Conservation (phyloP, 352 stramenopile species). For the Saprolegnia parasitica region DNA sequence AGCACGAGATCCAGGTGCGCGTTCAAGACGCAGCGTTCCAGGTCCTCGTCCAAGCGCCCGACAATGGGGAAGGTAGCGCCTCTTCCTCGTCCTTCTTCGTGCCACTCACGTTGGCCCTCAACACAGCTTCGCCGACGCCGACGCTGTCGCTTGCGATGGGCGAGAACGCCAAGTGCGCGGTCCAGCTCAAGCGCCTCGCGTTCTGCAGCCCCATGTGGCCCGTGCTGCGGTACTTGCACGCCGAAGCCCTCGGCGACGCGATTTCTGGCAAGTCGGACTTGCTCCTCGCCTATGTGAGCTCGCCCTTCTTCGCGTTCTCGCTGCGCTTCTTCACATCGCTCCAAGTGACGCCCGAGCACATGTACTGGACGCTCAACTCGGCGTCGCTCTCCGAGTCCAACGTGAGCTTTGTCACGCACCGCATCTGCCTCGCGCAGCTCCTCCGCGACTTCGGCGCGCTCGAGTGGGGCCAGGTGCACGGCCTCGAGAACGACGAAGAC, state of each 20-base stretch:
- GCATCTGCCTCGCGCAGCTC: slow-evolving; percentile 53
- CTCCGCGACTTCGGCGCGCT: slow-evolving; percentile 48
- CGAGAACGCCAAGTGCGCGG: slow-evolving; percentile 64
- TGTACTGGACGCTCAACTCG: slow-evolving; percentile 64
- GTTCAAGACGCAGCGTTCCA: slow-evolving; percentile 56
- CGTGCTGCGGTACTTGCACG: slow-evolving; percentile 34
- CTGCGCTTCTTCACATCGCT: slow-evolving; percentile 72
- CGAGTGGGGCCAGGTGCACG: slow-evolving; percentile 3
- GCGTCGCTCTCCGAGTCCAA: slow-evolving; percentile 58
- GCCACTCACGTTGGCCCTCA: slow-evolving; percentile 49
- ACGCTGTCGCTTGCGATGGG: slow-evolving; percentile 54
- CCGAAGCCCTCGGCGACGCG: background rate
- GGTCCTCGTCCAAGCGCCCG: slow-evolving; percentile 63
- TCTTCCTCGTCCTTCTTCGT: slow-evolving; percentile 36
- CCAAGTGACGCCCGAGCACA: slow-evolving; percentile 65
- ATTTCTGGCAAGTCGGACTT: slow-evolving; percentile 26
- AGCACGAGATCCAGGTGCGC: slow-evolving; percentile 40
- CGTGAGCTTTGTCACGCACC: slow-evolving; percentile 56
- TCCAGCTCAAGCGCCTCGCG: slow-evolving; percentile 50
- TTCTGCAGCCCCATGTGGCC: slow-evolving; percentile 49
- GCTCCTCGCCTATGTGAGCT: slow-evolving; percentile 68
- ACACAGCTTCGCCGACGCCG: slow-evolving; percentile 40
- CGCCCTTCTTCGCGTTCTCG: slow-evolving; percentile 53
- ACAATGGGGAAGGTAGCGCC: slow-evolving; percentile 29
- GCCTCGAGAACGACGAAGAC: background rate